Percentiles rank a stretch among this genome's conserved stretches.
phyloP scores from a whole-genome alignment of 2,329 filamentous ascomycete species.

The Epichloe amarillans region DNA sequence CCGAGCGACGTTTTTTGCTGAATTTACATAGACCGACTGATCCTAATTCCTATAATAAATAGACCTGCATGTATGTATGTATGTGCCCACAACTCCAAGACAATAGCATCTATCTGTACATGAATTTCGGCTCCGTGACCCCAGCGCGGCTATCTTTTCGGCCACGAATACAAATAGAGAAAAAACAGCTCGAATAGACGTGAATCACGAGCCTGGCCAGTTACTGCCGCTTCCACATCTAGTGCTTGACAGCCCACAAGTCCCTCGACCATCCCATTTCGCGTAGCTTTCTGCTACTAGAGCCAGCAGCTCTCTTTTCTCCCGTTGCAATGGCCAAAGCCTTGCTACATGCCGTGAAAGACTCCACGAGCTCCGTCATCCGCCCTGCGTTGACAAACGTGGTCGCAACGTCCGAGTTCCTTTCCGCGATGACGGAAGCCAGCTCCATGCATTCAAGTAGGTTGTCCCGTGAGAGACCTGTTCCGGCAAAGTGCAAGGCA shows the following conservation, averaged over 20 bases:
- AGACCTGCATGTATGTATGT: too few species aligned
- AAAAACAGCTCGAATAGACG: neutral
- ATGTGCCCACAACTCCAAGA: too few species aligned
- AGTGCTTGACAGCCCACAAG: slow-evolving; percentile 42
- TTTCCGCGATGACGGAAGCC: slow-evolving; percentile 59
- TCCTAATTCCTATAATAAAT: too few species aligned
- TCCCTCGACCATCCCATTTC: slow-evolving; percentile 51
- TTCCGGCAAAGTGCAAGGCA: slow-evolving; percentile 67
- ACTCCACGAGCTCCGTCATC: slow-evolving; percentile 64
- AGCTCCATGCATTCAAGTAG: slow-evolving; percentile 81
- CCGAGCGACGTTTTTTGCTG: too few species aligned
- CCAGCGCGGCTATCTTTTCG: neutral
- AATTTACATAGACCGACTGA: too few species aligned
- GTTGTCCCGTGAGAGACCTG: slow-evolving; percentile 58
- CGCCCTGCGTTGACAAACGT: slow-evolving; percentile 51
- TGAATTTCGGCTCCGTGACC: neutral
- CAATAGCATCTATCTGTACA: neutral
- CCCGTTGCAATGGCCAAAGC: slow-evolving; percentile 45
- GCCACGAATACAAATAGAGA: neutral
- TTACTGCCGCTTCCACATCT: neutral
- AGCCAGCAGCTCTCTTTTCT: slow-evolving; percentile 37
- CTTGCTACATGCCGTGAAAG: slow-evolving; percentile 65
- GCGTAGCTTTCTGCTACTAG: slow-evolving; percentile 44
- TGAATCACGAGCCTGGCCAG: neutral
- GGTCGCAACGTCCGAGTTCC: slow-evolving; percentile 50